These are phyloP conservation scores for Fusarium stilboides DNA, from an alignment of 2,329 filamentous ascomycete genomes.

Conservation along the genomic window DNA sequence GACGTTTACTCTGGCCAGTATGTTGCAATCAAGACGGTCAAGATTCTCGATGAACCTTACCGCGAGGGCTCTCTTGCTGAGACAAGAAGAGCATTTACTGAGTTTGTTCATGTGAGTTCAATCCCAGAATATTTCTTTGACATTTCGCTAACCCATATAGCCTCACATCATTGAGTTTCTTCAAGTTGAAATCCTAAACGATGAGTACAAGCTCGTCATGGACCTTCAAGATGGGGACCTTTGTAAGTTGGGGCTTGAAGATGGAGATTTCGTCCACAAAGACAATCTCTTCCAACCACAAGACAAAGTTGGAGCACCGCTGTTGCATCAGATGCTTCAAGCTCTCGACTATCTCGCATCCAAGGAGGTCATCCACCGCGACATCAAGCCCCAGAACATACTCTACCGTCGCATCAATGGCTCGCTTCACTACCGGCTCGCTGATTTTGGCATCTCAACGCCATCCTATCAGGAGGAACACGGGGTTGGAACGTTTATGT, in stretches of 20 bases:
- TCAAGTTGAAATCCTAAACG: background rate
- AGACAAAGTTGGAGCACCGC: background rate
- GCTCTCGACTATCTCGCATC: constrained; percentile 11
- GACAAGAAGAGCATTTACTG: background rate
- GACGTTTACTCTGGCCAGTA: constrained; percentile 1
- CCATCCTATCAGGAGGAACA: background rate
- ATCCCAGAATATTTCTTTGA: too few relatives aligned
- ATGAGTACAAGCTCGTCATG: constrained; percentile 2
- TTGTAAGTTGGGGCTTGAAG: background rate
- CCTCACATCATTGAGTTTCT: constrained; percentile 11
- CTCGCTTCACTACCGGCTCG: background rate
- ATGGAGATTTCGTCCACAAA: background rate
- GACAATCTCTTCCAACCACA: background rate
- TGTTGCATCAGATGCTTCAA: constrained; percentile 9
- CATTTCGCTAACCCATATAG: background rate
- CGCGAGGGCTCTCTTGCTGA: background rate
- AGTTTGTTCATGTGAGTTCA: constrained; percentile 3
- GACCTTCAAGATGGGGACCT: background rate
- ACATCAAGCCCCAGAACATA: constrained; percentile 6
- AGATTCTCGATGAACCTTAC: background rate
- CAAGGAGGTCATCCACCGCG: constrained; percentile 3
- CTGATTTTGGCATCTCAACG: constrained; percentile 2
- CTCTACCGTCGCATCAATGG: background rate
- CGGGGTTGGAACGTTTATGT: background rate
- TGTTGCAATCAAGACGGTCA: constrained; percentile 3